Conservation (phyloP, 305 asterid species). For the Solanum hybrid region DNA sequence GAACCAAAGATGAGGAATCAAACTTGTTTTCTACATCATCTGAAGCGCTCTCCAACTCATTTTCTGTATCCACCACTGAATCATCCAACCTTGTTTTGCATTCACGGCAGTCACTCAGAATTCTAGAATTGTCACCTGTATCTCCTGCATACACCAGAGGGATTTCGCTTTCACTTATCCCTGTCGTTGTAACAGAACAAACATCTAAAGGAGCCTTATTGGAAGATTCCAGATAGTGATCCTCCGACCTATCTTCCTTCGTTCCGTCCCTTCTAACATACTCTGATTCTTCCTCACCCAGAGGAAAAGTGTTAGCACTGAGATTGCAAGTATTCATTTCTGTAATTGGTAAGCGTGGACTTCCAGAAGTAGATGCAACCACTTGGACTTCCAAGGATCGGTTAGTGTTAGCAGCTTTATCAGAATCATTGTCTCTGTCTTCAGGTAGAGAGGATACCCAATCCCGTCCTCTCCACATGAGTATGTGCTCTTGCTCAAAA, state of each 20-base stretch:
- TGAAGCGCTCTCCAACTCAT: conserved; percentile 3
- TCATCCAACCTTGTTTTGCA: conserved; percentile 16
- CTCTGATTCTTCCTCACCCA: conserved; percentile 20
- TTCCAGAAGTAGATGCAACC: conserved; percentile 23
- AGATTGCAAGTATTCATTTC: conserved; percentile 14
- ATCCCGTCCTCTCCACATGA: conserved; percentile 74
- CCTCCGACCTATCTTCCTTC: conserved; percentile 14
- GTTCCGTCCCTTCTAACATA: conserved; percentile 11
- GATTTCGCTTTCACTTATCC: conserved; percentile 9
- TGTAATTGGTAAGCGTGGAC: conserved; percentile 7
- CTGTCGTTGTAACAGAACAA: background rate
- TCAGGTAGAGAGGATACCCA: conserved; percentile 58
- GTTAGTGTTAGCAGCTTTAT: conserved; percentile 10
- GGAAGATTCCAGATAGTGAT: background rate
- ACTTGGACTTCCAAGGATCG: conserved; percentile 9
- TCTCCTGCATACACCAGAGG: conserved; percentile 1
- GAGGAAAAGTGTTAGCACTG: conserved; percentile 12
- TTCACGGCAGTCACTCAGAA: conserved; percentile 8
- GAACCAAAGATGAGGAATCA: conserved; percentile 6
- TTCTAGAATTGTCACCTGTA: conserved; percentile 10
- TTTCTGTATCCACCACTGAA: conserved; percentile 15
- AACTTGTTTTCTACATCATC: conserved; percentile 6
- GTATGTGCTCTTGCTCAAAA: conserved; percentile 75
- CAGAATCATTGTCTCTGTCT: conserved; percentile 19
- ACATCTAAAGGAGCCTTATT: background rate